phyloP scores from a whole-genome alignment of 495 filamentous ascomycete genomes.

The Lepraria neglecta region DNA sequence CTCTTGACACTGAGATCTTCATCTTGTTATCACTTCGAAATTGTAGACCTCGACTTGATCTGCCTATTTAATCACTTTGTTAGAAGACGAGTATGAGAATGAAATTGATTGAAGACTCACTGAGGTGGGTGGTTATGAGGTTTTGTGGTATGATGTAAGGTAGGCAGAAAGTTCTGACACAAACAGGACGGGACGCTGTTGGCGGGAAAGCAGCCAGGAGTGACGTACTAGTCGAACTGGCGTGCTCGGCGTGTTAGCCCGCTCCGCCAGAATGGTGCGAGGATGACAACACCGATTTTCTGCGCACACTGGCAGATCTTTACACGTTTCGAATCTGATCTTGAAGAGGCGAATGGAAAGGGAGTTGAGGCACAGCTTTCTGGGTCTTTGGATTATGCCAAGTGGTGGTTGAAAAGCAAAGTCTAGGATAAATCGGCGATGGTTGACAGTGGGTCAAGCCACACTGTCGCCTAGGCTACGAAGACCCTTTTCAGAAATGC shows the following conservation, averaged over 20 bases:
- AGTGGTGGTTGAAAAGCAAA: neutral
- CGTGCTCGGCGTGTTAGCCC: too few relatives aligned
- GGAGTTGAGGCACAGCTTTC: neutral
- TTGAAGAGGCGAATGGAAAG: neutral
- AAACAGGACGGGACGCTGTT: slow-evolving; percentile 15
- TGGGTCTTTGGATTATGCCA: neutral
- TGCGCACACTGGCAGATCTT: neutral
- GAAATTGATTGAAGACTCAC: neutral
- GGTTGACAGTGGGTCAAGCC: neutral
- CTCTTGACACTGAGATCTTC: slow-evolving; percentile 63
- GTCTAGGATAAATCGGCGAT: slow-evolving; percentile 3
- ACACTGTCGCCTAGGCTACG: neutral
- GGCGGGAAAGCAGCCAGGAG: slow-evolving; percentile 11
- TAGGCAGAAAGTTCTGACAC: neutral
- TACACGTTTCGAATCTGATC: neutral
- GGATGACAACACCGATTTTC: slow-evolving; percentile 17
- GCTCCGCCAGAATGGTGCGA: neutral
- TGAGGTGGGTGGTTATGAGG: slow-evolving; percentile 16
- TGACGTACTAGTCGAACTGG: slow-evolving; percentile 18
- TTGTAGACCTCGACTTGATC: neutral
- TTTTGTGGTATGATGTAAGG: neutral
- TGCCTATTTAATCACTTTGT: neutral
- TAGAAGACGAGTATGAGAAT: neutral
- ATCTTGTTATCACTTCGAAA: slow-evolving; percentile 41
- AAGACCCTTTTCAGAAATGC: neutral